Conservation (phyloP, 2,329 filamentous ascomycete genomes). For the Tolypocladium nubicola region DNA sequence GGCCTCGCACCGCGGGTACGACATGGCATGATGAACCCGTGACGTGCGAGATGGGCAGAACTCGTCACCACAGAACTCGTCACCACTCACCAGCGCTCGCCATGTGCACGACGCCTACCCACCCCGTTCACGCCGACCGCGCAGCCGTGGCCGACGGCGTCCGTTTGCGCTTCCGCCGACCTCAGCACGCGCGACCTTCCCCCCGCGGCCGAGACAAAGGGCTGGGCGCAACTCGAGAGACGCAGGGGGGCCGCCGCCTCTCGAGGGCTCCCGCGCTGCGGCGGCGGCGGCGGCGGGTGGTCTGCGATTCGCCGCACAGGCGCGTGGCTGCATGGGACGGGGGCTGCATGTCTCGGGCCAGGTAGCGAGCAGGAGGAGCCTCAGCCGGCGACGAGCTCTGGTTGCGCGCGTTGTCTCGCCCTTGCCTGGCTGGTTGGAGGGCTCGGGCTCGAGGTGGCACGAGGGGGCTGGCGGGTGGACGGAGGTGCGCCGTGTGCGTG, state of each 20-base stretch:
- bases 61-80: no score
- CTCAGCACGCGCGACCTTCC: background rate
- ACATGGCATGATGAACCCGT: background rate
- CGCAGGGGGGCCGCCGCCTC: background rate
- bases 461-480: background rate
- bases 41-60: background rate
- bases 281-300: background rate
- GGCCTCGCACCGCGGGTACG: background rate
- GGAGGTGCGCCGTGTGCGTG: background rate
- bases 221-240: background rate
- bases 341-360: background rate
- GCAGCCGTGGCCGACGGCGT: no score
- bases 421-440: background rate
- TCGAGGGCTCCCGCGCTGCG: background rate
- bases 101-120: background rate
- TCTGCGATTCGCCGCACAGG: slow-evolving; percentile 5
- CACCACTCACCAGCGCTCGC: background rate
- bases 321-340: slow-evolving; percentile 7
- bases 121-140: background rate
- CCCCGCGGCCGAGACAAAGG: background rate
- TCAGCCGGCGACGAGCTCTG: background rate
- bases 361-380: background rate
- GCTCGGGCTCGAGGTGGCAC: background rate
- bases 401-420: background rate
- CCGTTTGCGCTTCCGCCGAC: background rate